Evolutionary conservation across 1,139 yeast genomes (phyloP).

Genomic region (Geotrichum phurueaensis): DNA sequence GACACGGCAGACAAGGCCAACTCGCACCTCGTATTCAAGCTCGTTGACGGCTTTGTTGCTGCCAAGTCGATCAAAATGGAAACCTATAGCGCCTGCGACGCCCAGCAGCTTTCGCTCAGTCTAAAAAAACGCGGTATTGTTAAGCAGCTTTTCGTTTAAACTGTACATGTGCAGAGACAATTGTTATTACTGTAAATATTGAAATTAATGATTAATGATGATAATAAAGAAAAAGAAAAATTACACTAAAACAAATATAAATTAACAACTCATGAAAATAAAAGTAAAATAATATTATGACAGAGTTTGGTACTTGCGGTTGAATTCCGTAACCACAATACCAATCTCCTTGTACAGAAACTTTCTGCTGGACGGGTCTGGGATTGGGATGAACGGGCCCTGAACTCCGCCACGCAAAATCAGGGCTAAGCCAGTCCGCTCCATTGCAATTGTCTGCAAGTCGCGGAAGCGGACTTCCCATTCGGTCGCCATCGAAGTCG

Average conservation of each 20-base stretch:
- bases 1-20: conserved; percentile 3
- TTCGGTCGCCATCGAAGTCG: conserved; percentile 52
- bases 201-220: background rate
- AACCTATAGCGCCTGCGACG: conserved; percentile 17
- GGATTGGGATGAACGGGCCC: conserved; percentile 77
- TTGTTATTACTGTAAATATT: background rate
- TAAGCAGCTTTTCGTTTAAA: conserved; percentile 6
- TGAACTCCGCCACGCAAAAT: conserved; percentile 52
- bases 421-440: conserved; percentile 71
- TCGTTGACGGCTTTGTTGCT: conserved; percentile 18
- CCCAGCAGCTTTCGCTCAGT: conserved; percentile 15
- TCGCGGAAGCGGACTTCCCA: conserved; percentile 65
- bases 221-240: background rate
- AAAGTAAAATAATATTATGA: conserved; percentile 9
- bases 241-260: background rate
- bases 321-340: conserved; percentile 74
- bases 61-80: conserved; percentile 15
- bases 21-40: conserved; percentile 16
- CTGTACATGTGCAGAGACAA: background rate
- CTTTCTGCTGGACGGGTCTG: conserved; percentile 57
- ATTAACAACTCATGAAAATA: background rate
- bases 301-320: conserved; percentile 37
- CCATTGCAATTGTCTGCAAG: conserved; percentile 65
- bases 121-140: conserved; percentile 19
- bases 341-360: conserved; percentile 70